phyloP scores from a whole-genome alignment of 208 protist species.

The Crithidia fasciculata region DNA sequence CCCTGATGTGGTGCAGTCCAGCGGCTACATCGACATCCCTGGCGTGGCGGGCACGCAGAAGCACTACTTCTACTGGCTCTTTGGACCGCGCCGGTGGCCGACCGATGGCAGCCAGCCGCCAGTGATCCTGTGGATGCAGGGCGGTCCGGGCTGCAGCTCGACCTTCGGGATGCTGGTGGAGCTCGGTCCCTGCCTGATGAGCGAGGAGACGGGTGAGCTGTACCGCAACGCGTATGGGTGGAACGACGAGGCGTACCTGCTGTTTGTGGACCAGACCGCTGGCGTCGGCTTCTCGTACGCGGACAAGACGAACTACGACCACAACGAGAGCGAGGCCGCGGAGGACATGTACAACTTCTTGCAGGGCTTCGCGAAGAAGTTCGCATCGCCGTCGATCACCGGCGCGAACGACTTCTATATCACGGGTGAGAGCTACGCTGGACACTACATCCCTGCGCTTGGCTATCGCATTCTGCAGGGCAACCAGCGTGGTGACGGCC shows the following conservation, averaged over 20 bases:
- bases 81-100: constrained; percentile 58
- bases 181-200: constrained; percentile 84
- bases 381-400: constrained; percentile 52
- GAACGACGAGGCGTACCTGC: constrained; percentile 83
- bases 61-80: constrained; percentile 93
- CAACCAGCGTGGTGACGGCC: constrained; percentile 11
- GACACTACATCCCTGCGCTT: constrained; percentile 75
- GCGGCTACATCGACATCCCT: constrained; percentile 81
- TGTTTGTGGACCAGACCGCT: constrained; percentile 93
- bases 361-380: constrained; percentile 64
- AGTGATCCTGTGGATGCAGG: constrained; percentile 91
- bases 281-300: constrained; percentile 90
- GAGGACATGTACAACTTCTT: constrained; percentile 92
- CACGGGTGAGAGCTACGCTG: constrained; percentile 85
- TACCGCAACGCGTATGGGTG: constrained; percentile 81
- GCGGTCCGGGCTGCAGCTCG: constrained; percentile 92
- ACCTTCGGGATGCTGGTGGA: constrained; percentile 67
- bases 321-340: constrained; percentile 73
- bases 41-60: constrained; percentile 41
- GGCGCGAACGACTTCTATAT: constrained; percentile 81
- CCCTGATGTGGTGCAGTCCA: constrained; percentile 57
- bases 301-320: constrained; percentile 53
- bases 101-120: constrained; percentile 47
- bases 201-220: constrained; percentile 41
- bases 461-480: constrained; percentile 38